Evolutionary conservation across 306 rosid species (phyloP).

Genomic region (Arachis stenosperma): DNA sequence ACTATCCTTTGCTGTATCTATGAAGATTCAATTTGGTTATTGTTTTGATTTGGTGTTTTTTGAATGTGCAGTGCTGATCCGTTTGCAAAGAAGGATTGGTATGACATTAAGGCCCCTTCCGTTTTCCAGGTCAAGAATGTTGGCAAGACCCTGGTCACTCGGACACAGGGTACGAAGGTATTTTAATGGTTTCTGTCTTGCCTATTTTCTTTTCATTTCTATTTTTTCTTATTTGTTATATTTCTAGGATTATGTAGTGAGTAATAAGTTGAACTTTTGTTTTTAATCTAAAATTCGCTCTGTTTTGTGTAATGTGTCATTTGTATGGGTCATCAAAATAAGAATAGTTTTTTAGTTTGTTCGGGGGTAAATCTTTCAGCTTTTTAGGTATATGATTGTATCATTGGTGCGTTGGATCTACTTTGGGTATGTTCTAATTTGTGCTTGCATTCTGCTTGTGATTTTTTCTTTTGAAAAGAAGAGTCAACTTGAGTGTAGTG

Average conservation of each 20-base stretch:
- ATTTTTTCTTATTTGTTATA: not conserved
- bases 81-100: constrained; percentile 98
- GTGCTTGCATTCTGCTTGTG: not conserved
- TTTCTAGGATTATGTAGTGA: not conserved
- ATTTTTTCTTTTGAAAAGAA: not conserved
- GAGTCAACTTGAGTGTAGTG: not conserved
- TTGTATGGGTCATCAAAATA: not conserved
- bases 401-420: not conserved
- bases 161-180: constrained; percentile 98
- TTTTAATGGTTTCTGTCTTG: not conserved
- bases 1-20: not conserved
- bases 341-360: not conserved
- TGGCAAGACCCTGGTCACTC: constrained; percentile 86
- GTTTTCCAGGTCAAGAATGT: constrained; percentile 67
- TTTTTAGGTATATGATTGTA: not conserved
- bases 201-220: not conserved
- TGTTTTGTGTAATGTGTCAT: not conserved
- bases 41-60: not conserved
- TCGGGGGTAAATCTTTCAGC: not conserved
- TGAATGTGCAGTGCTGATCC: constrained; percentile 71
- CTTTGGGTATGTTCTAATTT: not conserved
- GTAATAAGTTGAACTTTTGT: not conserved
- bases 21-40: not conserved
- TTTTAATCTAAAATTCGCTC: not conserved
- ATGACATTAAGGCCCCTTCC: constrained; percentile 86